Evolutionary conservation across 306 rosid genomes (phyloP).

Genomic region (Fagus crenata): DNA sequence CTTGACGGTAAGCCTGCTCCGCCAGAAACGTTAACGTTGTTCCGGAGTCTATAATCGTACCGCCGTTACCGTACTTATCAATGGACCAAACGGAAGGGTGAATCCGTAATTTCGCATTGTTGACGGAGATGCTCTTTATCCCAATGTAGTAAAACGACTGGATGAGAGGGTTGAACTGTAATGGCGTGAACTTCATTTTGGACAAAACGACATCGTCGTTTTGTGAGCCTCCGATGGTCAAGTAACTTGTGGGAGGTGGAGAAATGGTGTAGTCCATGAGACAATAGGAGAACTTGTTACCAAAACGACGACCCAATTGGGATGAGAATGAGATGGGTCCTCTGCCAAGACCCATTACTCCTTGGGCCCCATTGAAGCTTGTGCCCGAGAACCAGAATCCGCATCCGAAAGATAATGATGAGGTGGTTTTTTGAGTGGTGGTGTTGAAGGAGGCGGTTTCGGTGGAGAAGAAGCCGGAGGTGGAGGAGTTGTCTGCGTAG

Average conservation of each 20-base stretch:
- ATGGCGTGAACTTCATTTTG: constrained; percentile 51
- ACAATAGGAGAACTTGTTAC: constrained; percentile 72
- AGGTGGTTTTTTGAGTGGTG: constrained; percentile 3
- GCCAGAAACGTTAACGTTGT: constrained; percentile 58
- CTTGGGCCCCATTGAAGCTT: constrained; percentile 64
- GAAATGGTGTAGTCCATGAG: constrained; percentile 67
- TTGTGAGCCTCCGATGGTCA: constrained; percentile 46
- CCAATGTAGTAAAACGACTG: constrained; percentile 69
- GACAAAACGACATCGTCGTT: constrained; percentile 31
- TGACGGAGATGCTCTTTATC: constrained; percentile 40
- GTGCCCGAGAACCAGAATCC: constrained; percentile 52
- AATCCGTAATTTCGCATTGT: constrained; percentile 44
- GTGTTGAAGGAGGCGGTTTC: constrained; percentile 58
- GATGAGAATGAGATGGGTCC: constrained; percentile 69
- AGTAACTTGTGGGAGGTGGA: constrained; percentile 71
- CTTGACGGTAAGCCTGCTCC: constrained; percentile 49
- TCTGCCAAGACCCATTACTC: constrained; percentile 76
- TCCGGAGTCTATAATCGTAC: constrained; percentile 77
- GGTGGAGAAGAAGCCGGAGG: constrained; percentile 62
- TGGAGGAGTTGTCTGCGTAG: constrained; percentile 61
- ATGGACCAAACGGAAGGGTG: constrained; percentile 54
- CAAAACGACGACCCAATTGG: constrained; percentile 60
- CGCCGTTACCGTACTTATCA: constrained; percentile 60
- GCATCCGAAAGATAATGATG: constrained; percentile 42
- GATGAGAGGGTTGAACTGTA: constrained; percentile 46